phyloP scores from a whole-genome alignment of 2,329 filamentous ascomycete species.

The Chaetomiaceae sp. region DNA sequence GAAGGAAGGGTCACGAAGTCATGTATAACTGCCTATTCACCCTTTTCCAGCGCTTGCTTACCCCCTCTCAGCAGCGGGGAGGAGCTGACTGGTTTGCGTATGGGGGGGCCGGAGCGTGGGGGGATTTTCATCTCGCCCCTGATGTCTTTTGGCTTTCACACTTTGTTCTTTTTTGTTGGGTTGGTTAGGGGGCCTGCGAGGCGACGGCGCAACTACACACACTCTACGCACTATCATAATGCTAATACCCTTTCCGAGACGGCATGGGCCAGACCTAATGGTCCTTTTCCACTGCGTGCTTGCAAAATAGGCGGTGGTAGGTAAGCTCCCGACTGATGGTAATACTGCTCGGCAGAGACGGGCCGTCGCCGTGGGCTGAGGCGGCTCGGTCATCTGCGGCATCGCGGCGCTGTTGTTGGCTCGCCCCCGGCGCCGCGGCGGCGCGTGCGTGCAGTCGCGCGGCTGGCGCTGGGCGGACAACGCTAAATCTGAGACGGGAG shows the following conservation, averaged over 20 bases:
- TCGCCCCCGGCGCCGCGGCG: not conserved
- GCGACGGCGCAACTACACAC: too few relatives aligned
- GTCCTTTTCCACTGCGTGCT: not conserved
- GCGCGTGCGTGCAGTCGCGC: not conserved
- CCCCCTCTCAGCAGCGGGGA: too few relatives aligned
- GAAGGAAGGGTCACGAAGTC: not conserved
- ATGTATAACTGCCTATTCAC: not conserved
- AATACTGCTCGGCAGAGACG: not conserved
- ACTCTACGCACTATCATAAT: constrained; percentile 3
- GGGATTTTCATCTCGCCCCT: too few relatives aligned
- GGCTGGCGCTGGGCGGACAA: too few relatives aligned
- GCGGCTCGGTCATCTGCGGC: not conserved
- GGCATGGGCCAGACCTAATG: not conserved
- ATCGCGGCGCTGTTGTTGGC: not conserved
- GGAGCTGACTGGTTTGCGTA: not conserved
- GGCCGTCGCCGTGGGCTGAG: not conserved
- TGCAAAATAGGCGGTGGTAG: too few relatives aligned
- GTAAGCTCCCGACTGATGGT: too few relatives aligned
- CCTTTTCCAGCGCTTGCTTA: not conserved
- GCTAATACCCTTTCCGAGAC: not conserved
- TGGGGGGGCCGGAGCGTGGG: not conserved
- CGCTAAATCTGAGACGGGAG: too few relatives aligned
- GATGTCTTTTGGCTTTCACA: too few relatives aligned
- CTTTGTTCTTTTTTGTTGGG: too few relatives aligned
- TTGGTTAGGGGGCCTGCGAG: not conserved